Conservation (phyloP, 179 eudicot genomes). For the Spergularia azorica region DNA sequence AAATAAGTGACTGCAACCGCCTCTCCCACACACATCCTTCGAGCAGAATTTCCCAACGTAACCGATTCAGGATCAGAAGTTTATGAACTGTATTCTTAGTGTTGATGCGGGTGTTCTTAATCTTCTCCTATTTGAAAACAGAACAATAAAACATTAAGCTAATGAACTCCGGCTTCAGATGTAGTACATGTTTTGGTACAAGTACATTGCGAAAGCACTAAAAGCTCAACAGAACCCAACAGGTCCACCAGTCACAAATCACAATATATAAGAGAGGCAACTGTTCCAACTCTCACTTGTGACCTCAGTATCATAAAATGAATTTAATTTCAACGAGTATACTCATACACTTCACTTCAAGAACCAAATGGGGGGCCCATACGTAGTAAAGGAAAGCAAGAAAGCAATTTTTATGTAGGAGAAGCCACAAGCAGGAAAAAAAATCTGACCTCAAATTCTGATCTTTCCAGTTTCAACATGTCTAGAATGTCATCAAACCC, state of each 20-base stretch:
- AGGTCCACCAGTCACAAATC: neutral
- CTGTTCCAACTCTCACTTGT: neutral
- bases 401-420: neutral
- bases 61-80: conserved; percentile 59
- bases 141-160: neutral
- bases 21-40: conserved; percentile 77
- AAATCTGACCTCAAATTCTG: conserved; percentile 75
- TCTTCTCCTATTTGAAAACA: conserved; percentile 44
- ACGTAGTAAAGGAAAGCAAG: neutral
- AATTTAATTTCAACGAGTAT: neutral
- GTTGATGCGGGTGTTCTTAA: conserved; percentile 42
- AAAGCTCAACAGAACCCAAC: neutral
- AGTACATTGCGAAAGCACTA: neutral
- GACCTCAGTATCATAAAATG: neutral
- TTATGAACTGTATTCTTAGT: conserved; percentile 39
- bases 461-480: conserved; percentile 66
- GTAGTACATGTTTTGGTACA: neutral
- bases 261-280: neutral
- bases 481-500: conserved; percentile 60
- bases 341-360: neutral
- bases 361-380: neutral
- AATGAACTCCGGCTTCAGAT: neutral
- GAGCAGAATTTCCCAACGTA: conserved; percentile 63
- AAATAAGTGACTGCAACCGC: conserved; percentile 61
- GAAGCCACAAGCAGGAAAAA: neutral